phyloP scores from a whole-genome alignment of 768 basidiomycete species.

The Cubamyces sp. region DNA sequence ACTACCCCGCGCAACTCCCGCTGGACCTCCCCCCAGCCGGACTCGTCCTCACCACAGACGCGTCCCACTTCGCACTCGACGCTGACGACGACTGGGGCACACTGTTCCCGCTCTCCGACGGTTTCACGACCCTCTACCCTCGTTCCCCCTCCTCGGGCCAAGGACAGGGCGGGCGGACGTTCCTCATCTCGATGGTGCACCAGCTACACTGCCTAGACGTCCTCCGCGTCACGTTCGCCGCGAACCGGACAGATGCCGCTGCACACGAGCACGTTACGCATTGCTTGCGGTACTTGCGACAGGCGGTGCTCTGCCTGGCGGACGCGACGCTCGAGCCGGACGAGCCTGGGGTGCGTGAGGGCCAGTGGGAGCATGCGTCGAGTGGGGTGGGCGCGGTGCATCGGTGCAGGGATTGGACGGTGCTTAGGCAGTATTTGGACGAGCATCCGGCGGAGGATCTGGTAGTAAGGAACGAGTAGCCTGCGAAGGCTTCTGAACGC shows the following conservation, averaged over 20 bases:
- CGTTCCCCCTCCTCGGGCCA: slow-evolving; percentile 11
- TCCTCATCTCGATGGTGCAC: slow-evolving; percentile 33
- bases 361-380: slow-evolving; percentile 16
- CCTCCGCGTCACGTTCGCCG: slow-evolving; percentile 29
- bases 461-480: too few relatives aligned
- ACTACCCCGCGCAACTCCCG: slow-evolving; percentile 37
- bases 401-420: slow-evolving; percentile 28
- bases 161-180: slow-evolving; percentile 9
- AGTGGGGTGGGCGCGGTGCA: slow-evolving; percentile 23
- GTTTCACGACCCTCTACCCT: slow-evolving; percentile 19
- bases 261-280: slow-evolving; percentile 30
- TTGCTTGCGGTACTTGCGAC: slow-evolving; percentile 35
- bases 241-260: slow-evolving; percentile 10
- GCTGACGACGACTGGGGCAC: slow-evolving; percentile 43
- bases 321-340: slow-evolving; percentile 34
- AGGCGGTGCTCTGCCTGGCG: slow-evolving; percentile 33
- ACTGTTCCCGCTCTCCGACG: slow-evolving; percentile 27
- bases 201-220: slow-evolving; percentile 36
- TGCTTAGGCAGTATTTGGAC: slow-evolving; percentile 23
- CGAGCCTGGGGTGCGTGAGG: slow-evolving; percentile 11
- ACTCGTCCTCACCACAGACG: slow-evolving; percentile 33
- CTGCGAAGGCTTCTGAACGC: too few relatives aligned
- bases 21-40: slow-evolving; percentile 35
- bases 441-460: slow-evolving; percentile 17
- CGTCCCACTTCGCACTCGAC: slow-evolving; percentile 36